Evolutionary conservation across 2,329 filamentous ascomycete species (phyloP).

Genomic region (Fusarium sp.): DNA sequence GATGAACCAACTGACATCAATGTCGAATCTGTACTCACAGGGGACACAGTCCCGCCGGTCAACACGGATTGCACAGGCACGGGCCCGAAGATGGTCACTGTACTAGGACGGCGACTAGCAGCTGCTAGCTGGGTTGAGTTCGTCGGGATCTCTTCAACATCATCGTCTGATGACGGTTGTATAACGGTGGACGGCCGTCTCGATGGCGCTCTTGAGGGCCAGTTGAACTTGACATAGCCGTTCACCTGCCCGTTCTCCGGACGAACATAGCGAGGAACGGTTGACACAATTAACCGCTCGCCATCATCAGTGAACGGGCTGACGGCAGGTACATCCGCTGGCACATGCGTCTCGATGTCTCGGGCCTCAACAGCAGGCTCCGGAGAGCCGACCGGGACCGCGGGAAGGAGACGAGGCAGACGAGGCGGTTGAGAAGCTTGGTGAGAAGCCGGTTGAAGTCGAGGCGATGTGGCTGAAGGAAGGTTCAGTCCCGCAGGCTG

Average conservation of each 20-base stretch:
- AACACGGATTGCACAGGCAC: constrained; percentile 6
- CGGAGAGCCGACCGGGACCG: constrained; percentile 10
- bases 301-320: constrained; percentile 51
- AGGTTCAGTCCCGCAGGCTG: constrained; percentile 34
- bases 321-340: constrained; percentile 22
- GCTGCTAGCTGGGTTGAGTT: constrained; percentile 15
- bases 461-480: constrained; percentile 23
- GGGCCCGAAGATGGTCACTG: constrained; percentile 16
- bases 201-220: constrained; percentile 43
- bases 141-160: constrained; percentile 31
- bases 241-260: constrained; percentile 52
- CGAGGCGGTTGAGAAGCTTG: constrained; percentile 15
- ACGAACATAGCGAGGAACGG: constrained; percentile 43
- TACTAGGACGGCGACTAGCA: constrained; percentile 14
- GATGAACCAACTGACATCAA: constrained; percentile 24
- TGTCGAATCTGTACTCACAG: constrained; percentile 12
- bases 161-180: constrained; percentile 11
- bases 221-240: constrained; percentile 54
- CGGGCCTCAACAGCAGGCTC: constrained; percentile 16
- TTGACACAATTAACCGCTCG: constrained; percentile 43
- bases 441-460: constrained; percentile 24
- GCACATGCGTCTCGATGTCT: constrained; percentile 16
- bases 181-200: constrained; percentile 25
- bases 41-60: constrained; percentile 11
- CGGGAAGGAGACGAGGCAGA: constrained; percentile 33